Conservation (phyloP, 345 rosid genomes). For the Angophora floribunda region DNA sequence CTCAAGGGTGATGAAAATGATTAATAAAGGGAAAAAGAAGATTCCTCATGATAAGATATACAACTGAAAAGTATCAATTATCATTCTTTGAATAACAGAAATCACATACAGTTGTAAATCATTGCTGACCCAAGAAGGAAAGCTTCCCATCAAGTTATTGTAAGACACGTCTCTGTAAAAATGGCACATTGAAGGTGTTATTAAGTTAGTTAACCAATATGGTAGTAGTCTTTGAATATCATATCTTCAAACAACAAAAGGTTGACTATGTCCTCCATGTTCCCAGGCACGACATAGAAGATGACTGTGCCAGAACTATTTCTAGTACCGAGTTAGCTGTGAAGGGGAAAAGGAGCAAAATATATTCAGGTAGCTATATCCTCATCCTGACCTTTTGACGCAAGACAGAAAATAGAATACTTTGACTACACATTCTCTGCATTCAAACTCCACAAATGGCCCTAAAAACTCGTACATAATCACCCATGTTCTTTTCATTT, state of each 20-base stretch:
- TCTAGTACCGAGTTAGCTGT: not conserved
- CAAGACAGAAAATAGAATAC: not conserved
- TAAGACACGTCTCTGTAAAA: conserved; percentile 68
- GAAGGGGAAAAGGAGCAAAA: not conserved
- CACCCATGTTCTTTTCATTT: not conserved
- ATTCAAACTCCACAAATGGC: not conserved
- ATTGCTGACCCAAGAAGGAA: conserved; percentile 60
- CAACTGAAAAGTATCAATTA: not conserved
- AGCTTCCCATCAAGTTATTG: conserved; percentile 50
- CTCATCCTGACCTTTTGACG: not conserved
- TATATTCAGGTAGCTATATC: not conserved
- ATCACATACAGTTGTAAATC: conserved; percentile 38
- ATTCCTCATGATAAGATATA: not conserved
- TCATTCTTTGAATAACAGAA: not conserved
- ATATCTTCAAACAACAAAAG: not conserved
- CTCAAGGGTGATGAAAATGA: not conserved
- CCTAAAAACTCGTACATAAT: not conserved
- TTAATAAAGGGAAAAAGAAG: not conserved
- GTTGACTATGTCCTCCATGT: not conserved
- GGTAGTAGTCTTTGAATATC: not conserved
- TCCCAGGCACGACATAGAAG: not conserved
- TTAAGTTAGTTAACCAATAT: not conserved
- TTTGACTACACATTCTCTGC: not conserved
- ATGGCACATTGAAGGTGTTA: not conserved
- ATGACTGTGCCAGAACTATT: not conserved